Evolutionary conservation across 768 basidiomycete genomes (phyloP).

Genomic region (Suillus paluster): DNA sequence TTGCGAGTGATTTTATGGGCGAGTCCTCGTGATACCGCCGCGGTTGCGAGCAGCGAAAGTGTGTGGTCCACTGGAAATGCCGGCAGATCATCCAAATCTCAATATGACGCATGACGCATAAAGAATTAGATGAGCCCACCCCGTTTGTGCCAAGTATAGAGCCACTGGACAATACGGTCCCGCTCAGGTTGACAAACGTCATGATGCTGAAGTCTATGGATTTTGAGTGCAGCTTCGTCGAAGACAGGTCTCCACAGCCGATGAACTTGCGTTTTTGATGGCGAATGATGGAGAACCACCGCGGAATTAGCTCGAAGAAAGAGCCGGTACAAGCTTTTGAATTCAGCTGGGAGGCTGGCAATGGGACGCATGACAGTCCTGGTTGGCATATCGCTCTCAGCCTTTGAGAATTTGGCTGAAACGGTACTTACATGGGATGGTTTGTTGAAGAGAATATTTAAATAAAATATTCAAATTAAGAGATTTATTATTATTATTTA

Average conservation of each 20-base stretch:
- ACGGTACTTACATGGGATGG: background rate
- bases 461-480: no score
- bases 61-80: conserved; percentile 64
- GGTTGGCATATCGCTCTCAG: background rate
- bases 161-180: conserved; percentile 43
- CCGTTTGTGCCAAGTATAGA: conserved; percentile 58
- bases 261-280: conserved; percentile 48
- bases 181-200: conserved; percentile 32
- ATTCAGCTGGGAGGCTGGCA: conserved; percentile 35
- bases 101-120: conserved; percentile 16
- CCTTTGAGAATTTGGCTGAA: background rate
- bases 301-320: conserved; percentile 59
- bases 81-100: background rate
- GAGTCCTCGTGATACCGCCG: conserved; percentile 65
- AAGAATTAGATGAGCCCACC: conserved; percentile 40
- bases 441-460: background rate
- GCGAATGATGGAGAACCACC: conserved; percentile 57
- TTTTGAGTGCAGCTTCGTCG: conserved; percentile 49
- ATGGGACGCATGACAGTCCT: background rate
- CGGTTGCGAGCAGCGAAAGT: conserved; percentile 60
- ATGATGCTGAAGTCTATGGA: conserved; percentile 43
- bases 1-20: conserved; percentile 64
- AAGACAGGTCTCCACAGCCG: conserved; percentile 60
- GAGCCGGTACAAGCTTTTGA: conserved; percentile 65
- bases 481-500: no score